Evolutionary conservation across 2,329 filamentous ascomycete genomes (phyloP).

Genomic region (Calonectria hongkongensis): DNA sequence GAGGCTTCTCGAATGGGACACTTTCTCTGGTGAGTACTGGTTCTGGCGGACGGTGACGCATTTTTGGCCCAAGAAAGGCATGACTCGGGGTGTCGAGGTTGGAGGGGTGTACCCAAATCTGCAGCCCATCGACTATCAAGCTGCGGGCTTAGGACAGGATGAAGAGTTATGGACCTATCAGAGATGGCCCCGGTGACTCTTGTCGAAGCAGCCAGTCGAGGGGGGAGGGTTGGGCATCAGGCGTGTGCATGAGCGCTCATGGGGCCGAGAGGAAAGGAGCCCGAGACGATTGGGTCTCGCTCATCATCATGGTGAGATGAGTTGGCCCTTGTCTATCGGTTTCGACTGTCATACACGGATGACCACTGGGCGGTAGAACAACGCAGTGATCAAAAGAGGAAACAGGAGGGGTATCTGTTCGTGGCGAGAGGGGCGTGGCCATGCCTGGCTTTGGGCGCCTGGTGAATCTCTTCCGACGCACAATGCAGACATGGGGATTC

Average conservation of each 20-base stretch:
- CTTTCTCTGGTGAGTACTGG: slow-evolving; percentile 31
- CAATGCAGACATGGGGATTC: slow-evolving; percentile 35
- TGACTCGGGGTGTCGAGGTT: slow-evolving; percentile 38
- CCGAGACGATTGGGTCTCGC: slow-evolving; percentile 42
- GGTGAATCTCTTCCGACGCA: slow-evolving; percentile 37
- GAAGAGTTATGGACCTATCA: slow-evolving; percentile 39
- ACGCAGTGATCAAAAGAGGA: slow-evolving; percentile 14
- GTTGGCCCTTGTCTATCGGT: slow-evolving; percentile 39
- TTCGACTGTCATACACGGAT: slow-evolving; percentile 35
- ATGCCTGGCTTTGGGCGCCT: slow-evolving; percentile 26
- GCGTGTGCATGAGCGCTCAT: slow-evolving; percentile 48
- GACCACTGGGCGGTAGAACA: slow-evolving; percentile 27
- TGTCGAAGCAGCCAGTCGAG: slow-evolving; percentile 40
- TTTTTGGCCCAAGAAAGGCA: slow-evolving; percentile 36
- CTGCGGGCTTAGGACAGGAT: slow-evolving; percentile 29
- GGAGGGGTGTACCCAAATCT: slow-evolving; percentile 18
- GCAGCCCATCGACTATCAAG: slow-evolving; percentile 25
- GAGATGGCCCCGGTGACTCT: slow-evolving; percentile 19
- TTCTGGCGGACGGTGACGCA: slow-evolving; percentile 37
- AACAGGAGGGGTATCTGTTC: slow-evolving; percentile 37
- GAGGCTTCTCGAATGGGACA: slow-evolving; percentile 41
- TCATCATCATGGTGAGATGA: slow-evolving; percentile 40
- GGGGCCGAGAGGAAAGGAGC: slow-evolving; percentile 31
- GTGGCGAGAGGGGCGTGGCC: slow-evolving; percentile 31
- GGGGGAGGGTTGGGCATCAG: slow-evolving; percentile 50